These are phyloP conservation scores for Penicillium parvum DNA, from an alignment of 495 filamentous ascomycete species.

Conservation along the genomic window DNA sequence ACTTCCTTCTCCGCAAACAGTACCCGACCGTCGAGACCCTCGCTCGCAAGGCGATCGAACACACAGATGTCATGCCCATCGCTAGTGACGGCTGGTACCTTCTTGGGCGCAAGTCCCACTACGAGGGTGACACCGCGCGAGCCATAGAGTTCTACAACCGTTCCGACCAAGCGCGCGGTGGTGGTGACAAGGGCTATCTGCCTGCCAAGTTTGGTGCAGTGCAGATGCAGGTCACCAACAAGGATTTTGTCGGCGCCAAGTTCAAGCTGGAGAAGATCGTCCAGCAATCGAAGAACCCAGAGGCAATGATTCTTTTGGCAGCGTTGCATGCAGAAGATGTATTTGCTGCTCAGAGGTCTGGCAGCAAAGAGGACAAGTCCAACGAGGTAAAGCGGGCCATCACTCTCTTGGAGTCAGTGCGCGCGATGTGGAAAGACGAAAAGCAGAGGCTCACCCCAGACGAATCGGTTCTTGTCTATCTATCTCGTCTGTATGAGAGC, in stretches of 20 bases:
- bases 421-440: slow-evolving; percentile 85
- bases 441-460: slow-evolving; percentile 77
- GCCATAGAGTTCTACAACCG: slow-evolving; percentile 80
- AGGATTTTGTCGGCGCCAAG: slow-evolving; percentile 86
- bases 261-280: slow-evolving; percentile 91
- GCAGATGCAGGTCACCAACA: slow-evolving; percentile 78
- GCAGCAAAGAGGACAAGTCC: slow-evolving; percentile 81
- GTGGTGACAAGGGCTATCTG: slow-evolving; percentile 78
- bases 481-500: slow-evolving; percentile 83
- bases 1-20: slow-evolving; percentile 75
- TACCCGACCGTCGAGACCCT: slow-evolving; percentile 76
- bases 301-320: slow-evolving; percentile 85
- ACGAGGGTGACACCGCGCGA: slow-evolving; percentile 57
- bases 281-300: slow-evolving; percentile 76
- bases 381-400: slow-evolving; percentile 79
- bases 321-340: slow-evolving; percentile 92
- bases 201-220: slow-evolving; percentile 91
- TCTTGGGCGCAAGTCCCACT: slow-evolving; percentile 84
- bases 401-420: slow-evolving; percentile 71
- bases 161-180: slow-evolving; percentile 85
- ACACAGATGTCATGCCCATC: slow-evolving; percentile 90
- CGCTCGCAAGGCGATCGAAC: slow-evolving; percentile 88
- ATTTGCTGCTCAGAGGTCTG: slow-evolving; percentile 66
- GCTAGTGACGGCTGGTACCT: slow-evolving; percentile 97
- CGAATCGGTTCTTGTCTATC: slow-evolving; percentile 83